phyloP scores from a whole-genome alignment of 441 rosid species.

The Codiaeum variegatum region DNA sequence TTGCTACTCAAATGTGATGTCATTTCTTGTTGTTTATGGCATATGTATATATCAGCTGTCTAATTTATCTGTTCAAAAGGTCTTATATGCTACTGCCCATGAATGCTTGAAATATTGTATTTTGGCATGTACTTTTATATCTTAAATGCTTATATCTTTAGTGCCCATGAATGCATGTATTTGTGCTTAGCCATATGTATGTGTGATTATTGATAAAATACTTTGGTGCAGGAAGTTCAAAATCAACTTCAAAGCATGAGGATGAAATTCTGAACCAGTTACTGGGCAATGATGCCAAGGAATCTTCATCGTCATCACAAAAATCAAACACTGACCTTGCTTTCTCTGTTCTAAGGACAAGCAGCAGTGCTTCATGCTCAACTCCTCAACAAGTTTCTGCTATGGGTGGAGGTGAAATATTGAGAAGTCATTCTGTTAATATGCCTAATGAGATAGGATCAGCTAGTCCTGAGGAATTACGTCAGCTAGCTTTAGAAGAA shows the following conservation, averaged over 20 bases:
- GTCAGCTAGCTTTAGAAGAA: slow-evolving; percentile 71
- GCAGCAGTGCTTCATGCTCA: slow-evolving; percentile 35
- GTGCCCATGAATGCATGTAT: background rate
- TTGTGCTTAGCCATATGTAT: background rate
- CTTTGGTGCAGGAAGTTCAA: slow-evolving; percentile 50
- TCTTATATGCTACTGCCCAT: background rate
- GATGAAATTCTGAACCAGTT: slow-evolving; percentile 65
- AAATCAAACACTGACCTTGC: slow-evolving; percentile 27
- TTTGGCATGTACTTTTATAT: background rate
- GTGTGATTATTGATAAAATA: background rate
- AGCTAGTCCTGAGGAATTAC: slow-evolving; percentile 62
- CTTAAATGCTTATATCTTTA: background rate
- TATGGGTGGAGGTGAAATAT: slow-evolving; percentile 31
- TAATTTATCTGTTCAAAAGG: background rate
- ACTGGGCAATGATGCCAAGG: slow-evolving; percentile 52
- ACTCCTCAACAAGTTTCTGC: slow-evolving; percentile 21
- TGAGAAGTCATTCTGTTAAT: slow-evolving; percentile 28
- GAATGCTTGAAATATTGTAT: background rate
- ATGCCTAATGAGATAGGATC: slow-evolving; percentile 33
- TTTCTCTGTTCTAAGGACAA: slow-evolving; percentile 33
- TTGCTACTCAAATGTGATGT: background rate
- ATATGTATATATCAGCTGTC: background rate
- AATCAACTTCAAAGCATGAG: slow-evolving; percentile 38
- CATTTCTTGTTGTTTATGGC: background rate
- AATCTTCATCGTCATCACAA: slow-evolving; percentile 44